These are phyloP conservation scores for Erythrophleum ivorense DNA, from an alignment of 331 rosid species.

Conservation along the genomic window DNA sequence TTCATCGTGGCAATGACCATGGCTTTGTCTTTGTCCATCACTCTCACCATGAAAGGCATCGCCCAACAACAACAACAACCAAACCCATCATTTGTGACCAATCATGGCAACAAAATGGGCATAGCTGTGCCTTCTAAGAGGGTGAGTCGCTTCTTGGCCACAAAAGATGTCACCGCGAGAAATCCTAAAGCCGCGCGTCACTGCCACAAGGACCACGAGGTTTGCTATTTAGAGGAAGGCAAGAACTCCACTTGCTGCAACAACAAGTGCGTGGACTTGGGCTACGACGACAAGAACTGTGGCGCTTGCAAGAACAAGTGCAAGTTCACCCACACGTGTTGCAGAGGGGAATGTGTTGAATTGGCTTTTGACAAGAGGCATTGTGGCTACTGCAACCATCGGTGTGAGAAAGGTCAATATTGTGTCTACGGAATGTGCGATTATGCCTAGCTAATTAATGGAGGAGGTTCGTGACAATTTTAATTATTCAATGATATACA, in stretches of 20 bases:
- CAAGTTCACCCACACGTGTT: conserved; percentile 65
- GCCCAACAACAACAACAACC: background rate
- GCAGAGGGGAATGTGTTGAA: conserved; percentile 73
- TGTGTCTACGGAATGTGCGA: conserved; percentile 75
- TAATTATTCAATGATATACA: conserved; percentile 38
- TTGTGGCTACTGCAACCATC: conserved; percentile 71
- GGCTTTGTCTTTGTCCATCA: conserved; percentile 76
- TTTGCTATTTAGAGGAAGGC: conserved; percentile 39
- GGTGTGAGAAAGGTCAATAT: conserved; percentile 42
- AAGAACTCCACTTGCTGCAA: conserved; percentile 71
- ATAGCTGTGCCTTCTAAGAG: conserved; percentile 54
- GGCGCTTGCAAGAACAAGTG: conserved; percentile 78
- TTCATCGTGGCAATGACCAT: conserved; percentile 68
- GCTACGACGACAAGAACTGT: conserved; percentile 60
- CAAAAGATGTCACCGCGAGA: background rate
- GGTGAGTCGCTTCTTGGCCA: conserved; percentile 61
- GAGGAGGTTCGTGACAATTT: conserved; percentile 38
- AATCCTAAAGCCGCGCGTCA: conserved; percentile 62
- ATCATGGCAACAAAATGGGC: background rate
- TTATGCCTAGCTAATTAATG: conserved; percentile 55
- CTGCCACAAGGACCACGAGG: conserved; percentile 61
- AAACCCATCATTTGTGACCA: background rate
- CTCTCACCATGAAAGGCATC: conserved; percentile 54
- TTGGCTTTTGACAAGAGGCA: conserved; percentile 70
- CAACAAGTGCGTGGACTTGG: conserved; percentile 75